Conservation (phyloP, 768 basidiomycete genomes). For the Leccinum subgranulosum region DNA sequence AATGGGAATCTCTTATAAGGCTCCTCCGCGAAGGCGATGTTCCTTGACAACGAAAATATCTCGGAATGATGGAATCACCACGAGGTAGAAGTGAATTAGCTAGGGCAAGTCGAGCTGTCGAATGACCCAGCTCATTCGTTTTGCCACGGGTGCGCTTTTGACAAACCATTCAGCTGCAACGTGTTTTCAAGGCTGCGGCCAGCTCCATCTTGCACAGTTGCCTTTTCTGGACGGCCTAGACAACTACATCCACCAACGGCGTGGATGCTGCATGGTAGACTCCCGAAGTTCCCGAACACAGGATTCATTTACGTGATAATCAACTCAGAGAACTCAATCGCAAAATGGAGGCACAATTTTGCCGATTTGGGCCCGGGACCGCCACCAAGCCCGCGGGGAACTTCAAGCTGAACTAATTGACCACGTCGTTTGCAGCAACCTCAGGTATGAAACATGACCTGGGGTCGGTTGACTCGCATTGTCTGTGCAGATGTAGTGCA, state of each 20-base stretch:
- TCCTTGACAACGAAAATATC: constrained; percentile 15
- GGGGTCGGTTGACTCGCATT: constrained; percentile 1
- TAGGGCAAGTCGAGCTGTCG: not conserved
- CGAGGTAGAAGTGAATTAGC: constrained; percentile 12
- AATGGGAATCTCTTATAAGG: constrained; percentile 24
- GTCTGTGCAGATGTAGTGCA: constrained; percentile 21
- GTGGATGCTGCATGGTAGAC: constrained; percentile 23
- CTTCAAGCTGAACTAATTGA: constrained; percentile 20
- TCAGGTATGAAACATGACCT: constrained; percentile 1
- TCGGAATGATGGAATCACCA: constrained; percentile 17
- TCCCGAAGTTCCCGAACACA: constrained; percentile 12
- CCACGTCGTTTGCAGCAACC: constrained; percentile 15
- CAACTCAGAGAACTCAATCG: not conserved
- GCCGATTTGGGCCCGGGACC: not conserved
- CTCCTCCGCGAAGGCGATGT: constrained; percentile 28
- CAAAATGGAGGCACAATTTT: constrained; percentile 11
- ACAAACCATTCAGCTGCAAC: constrained; percentile 18
- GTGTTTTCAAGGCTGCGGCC: constrained; percentile 23
- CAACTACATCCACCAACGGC: constrained; percentile 3
- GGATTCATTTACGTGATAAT: constrained; percentile 6
- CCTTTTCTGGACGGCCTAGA: constrained; percentile 23
- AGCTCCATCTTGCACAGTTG: constrained; percentile 22
- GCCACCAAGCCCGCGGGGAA: constrained; percentile 7
- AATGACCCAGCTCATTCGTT: constrained; percentile 11
- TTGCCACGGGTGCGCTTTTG: constrained; percentile 3